phyloP scores from a whole-genome alignment of 179 eudicot species.

The Silene noctiflora region DNA sequence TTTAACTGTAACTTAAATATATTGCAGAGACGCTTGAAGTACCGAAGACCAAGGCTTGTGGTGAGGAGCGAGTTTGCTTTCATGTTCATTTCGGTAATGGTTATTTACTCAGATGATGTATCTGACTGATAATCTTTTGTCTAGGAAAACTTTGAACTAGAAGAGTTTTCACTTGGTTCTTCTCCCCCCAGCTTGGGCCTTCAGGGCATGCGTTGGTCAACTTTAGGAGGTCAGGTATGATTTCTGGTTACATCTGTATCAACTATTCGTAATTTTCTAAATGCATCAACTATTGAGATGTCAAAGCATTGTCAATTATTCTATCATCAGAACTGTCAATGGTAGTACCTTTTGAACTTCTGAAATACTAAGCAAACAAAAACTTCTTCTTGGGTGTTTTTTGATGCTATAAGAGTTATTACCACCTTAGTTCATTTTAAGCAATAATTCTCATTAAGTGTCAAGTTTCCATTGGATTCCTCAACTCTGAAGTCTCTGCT shows the following conservation, averaged over 20 bases:
- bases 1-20: slow-evolving; percentile 9
- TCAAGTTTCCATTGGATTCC: no score
- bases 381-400: no score
- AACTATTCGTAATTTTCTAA: background rate
- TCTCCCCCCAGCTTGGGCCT: slow-evolving; percentile 75
- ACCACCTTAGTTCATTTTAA: no score
- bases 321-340: no score
- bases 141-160: slow-evolving; percentile 87
- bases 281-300: background rate
- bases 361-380: no score
- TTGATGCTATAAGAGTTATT: no score
- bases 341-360: no score
- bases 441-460: no score
- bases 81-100: background rate
- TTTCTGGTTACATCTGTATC: slow-evolving; percentile 15
- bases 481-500: no score
- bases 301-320: background rate
- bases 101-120: slow-evolving; percentile 10
- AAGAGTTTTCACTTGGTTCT: slow-evolving; percentile 84
- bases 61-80: slow-evolving; percentile 42
- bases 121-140: slow-evolving; percentile 25
- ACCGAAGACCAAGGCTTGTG: slow-evolving; percentile 68
- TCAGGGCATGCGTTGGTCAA: slow-evolving; percentile 84
- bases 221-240: slow-evolving; percentile 65
- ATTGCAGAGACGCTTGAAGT: slow-evolving; percentile 88